Base-by-base conservation (phyloP, 2,329 filamentous ascomycete species). In the Aspergillus tamarii region DNA sequence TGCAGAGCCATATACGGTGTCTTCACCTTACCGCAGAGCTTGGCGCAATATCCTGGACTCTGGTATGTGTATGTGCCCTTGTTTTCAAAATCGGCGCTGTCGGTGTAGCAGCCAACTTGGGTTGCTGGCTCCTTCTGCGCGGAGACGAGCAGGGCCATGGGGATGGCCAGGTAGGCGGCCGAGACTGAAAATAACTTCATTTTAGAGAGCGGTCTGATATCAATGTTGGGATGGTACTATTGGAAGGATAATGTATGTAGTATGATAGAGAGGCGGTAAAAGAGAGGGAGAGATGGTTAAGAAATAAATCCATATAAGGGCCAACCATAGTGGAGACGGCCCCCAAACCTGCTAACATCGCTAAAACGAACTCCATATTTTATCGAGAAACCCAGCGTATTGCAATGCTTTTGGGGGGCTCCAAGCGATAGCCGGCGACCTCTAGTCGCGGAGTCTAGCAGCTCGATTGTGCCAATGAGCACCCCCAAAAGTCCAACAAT, bases 61-160 rank as follows among this genome's bases (percentile, higher is more conserved):
- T 61, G 59, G 59, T 52, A 64, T 3, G 28, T 2, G 14, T 36
- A 61, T 14, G 26, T 12, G 30, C 59, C 53, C 9, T 58, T 19
- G 21, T n/a, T 46, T 28, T 21, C 16, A 1, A 64, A 26, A n/a
- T 21, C 26, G 16, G 16, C 21, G 2, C 36, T 19, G 23, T 43
- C 46, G n/a, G 36, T 34, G 54, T 55, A 64, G 59, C 62, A 64
- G 48, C 54, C 62, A 2, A 21, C 9, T 9, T 23, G 9, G 43
- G 3, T 46, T 9, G 3, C 12, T 21, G 8, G 3, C n/a, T 12
- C 7, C 16, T 0, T 46, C 21, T 46, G 43, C 10, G 43, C 43
- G 4, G 43, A 46, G 43, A 46, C 43, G 2, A 46, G n/a, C 21
- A 46, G 43, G 43, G 43, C 43, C 43, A 46, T 23, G 9, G 21